Percentiles rank a stretch among this genome's conserved stretches.
These are phyloP conservation scores for Limtongozyma cylindracea DNA, from an alignment of 805 yeast genomes.

Conservation along the genomic window DNA sequence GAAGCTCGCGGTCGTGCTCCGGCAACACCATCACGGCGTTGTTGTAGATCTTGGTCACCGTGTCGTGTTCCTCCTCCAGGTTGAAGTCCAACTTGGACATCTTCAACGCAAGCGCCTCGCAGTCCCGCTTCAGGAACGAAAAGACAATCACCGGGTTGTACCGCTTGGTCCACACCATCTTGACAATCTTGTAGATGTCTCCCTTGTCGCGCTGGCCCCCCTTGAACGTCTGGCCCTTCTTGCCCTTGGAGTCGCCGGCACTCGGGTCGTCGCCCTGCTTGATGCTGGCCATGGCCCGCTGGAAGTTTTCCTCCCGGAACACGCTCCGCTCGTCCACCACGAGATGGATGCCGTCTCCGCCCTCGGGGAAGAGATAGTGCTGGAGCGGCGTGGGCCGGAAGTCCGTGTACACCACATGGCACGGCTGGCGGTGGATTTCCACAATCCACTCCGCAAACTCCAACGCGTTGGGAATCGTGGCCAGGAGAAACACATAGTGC, in stretches of 20 bases:
- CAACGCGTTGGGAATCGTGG: slow-evolving; percentile 95
- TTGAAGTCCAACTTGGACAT: slow-evolving; percentile 93
- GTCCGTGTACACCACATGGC: slow-evolving; percentile 96
- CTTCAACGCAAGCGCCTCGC: slow-evolving; percentile 81
- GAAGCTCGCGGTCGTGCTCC: slow-evolving; percentile 75
- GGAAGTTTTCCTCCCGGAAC: slow-evolving; percentile 93
- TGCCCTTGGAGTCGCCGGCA: slow-evolving; percentile 22
- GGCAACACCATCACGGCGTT: slow-evolving; percentile 79
- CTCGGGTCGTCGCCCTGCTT: slow-evolving; percentile 77
- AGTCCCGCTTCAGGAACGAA: slow-evolving; percentile 92
- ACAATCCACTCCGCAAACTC: slow-evolving; percentile 98
- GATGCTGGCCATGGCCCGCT: slow-evolving; percentile 91
- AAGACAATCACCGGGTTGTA: slow-evolving; percentile 96
- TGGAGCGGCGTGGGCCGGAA: slow-evolving; percentile 98
- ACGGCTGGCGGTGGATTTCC: slow-evolving; percentile 83
- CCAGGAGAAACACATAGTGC: slow-evolving; percentile 78
- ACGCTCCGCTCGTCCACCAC: slow-evolving; percentile 95
- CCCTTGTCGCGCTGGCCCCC: slow-evolving; percentile 66
- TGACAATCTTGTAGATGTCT: slow-evolving; percentile 88
- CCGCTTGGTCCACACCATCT: slow-evolving; percentile 92
- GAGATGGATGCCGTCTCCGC: slow-evolving; percentile 91
- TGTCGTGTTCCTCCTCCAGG: slow-evolving; percentile 80
- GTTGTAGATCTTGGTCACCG: slow-evolving; percentile 68
- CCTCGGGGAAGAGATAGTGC: slow-evolving; percentile 94
- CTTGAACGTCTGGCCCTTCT: slow-evolving; percentile 63